Evolutionary conservation across 2,329 filamentous ascomycete species (phyloP), one percentile per base, ranked within the genome.

Genomic region (Periconia macrospinosa): DNA sequence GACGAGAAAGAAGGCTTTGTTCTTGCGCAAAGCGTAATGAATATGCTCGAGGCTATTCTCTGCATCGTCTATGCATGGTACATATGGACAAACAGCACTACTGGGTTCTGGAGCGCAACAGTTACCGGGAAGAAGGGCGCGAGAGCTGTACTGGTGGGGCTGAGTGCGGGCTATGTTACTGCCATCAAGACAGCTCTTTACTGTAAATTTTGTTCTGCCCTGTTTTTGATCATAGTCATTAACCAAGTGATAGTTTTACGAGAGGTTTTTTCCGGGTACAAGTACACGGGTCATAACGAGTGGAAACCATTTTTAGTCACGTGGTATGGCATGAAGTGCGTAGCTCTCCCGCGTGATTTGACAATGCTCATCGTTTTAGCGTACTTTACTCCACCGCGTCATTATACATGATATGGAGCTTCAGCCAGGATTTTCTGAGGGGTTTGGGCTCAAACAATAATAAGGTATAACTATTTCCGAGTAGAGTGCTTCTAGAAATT

Each of bases 231-330:
- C 7, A 19, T 19, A 19, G 41, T 10, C 17, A 17, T 14, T 50
- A 23, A 50, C 27, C 8, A 30, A 27, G 8, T 17, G 10, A 27
- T 20, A 52, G 49, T 52, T 19, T 15, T 52, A 23, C 18, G 49
- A 10, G 49, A 52, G 35, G n/a, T 42, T 6, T 52, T 52, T 23
- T 46, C 43, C 6, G 43, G 30, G 5, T 47, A 47, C 30, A 52
- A 47, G 44, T 52, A 52, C 23, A 52, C 49, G 8, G 49, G 49
- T 3, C 49, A 52, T 52, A 52, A 52, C 35, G 49, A 47, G 20
- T 52, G 49, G 49, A 52, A 27, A 23, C 49, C 49, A 10, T 47
- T 52, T 47, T 37, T 52, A n/a, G 42, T 47, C 14, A 52, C 43
- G 8, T 52, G 33, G 49, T 33, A 30, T 19, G 49, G 49, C 33